Conservation (phyloP, 805 yeast species). For the Scheffersomyces stipitis region DNA sequence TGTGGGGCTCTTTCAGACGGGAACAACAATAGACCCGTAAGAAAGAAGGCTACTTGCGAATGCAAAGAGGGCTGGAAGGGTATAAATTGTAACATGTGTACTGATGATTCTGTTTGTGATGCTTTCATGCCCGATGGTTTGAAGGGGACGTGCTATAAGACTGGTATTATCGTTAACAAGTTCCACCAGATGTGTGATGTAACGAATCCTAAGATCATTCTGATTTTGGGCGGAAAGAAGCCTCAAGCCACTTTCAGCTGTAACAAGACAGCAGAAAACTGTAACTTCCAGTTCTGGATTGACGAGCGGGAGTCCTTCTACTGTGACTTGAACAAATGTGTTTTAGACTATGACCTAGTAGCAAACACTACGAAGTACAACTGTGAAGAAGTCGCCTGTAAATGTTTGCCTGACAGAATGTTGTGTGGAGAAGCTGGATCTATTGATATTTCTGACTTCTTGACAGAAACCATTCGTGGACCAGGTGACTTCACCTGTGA, state of each 20-base stretch:
- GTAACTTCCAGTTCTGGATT: constrained; percentile 97
- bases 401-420: constrained; percentile 90
- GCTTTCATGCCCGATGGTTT: constrained; percentile 83
- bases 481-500: constrained; percentile 93
- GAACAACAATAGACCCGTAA: constrained; percentile 57
- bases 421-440: constrained; percentile 93
- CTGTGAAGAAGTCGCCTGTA: constrained; percentile 78
- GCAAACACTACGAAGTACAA: constrained; percentile 71
- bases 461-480: constrained; percentile 84
- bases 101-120: constrained; percentile 72
- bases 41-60: constrained; percentile 58
- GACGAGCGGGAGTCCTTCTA: constrained; percentile 86
- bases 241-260: constrained; percentile 96
- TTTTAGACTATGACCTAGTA: constrained; percentile 59
- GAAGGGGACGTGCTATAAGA: constrained; percentile 83
- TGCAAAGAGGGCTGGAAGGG: constrained; percentile 93
- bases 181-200: constrained; percentile 94
- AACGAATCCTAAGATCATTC: constrained; percentile 81
- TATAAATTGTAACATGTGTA: constrained; percentile 89
- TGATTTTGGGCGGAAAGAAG: constrained; percentile 71
- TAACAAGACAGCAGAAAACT: constrained; percentile 58
- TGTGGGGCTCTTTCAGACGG: constrained; percentile 82
- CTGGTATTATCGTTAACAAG: constrained; percentile 78
- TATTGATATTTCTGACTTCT: constrained; percentile 89
- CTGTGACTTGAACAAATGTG: constrained; percentile 79